phyloP scores from a whole-genome alignment of 768 basidiomycete species.

The Psilocybe tampanensis region DNA sequence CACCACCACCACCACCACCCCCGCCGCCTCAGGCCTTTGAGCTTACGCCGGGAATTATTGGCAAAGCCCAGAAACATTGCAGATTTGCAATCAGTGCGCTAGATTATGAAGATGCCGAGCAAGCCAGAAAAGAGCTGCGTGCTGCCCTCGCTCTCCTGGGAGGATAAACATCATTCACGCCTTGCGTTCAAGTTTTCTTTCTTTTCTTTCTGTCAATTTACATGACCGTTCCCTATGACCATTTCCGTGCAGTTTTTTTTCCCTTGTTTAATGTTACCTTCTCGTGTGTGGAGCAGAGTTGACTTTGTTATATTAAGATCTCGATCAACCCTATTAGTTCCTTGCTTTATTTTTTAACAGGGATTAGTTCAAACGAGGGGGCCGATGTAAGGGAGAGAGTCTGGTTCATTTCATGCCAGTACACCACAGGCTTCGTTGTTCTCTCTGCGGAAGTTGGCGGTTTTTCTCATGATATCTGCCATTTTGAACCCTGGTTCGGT shows the following conservation, averaged over 20 bases:
- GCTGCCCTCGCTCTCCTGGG: constrained; percentile 72
- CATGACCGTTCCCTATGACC: too few relatives aligned
- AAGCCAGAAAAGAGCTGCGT: constrained; percentile 82
- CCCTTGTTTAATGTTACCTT: too few relatives aligned
- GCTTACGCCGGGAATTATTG: constrained; percentile 65
- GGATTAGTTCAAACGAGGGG: too few relatives aligned
- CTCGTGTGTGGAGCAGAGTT: too few relatives aligned
- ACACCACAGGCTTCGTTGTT: too few relatives aligned
- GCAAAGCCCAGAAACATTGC: constrained; percentile 88
- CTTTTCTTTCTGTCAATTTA: too few relatives aligned
- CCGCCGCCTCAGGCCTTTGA: constrained; percentile 37
- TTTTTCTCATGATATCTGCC: too few relatives aligned
- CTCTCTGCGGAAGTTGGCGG: too few relatives aligned
- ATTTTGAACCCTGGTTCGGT: background rate
- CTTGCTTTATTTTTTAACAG: background rate
- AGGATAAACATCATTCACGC: constrained; percentile 35
- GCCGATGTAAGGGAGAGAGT: too few relatives aligned
- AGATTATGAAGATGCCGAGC: constrained; percentile 91
- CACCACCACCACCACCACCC: constrained; percentile 19
- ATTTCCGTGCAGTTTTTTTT: too few relatives aligned
- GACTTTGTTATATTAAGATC: background rate
- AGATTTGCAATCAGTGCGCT: constrained; percentile 92
- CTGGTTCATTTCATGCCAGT: too few relatives aligned
- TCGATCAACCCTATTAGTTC: background rate
- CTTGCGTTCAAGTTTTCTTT: too few relatives aligned